Conservation (phyloP, 345 rosid species). For the Erysimum cheiranthoides region DNA sequence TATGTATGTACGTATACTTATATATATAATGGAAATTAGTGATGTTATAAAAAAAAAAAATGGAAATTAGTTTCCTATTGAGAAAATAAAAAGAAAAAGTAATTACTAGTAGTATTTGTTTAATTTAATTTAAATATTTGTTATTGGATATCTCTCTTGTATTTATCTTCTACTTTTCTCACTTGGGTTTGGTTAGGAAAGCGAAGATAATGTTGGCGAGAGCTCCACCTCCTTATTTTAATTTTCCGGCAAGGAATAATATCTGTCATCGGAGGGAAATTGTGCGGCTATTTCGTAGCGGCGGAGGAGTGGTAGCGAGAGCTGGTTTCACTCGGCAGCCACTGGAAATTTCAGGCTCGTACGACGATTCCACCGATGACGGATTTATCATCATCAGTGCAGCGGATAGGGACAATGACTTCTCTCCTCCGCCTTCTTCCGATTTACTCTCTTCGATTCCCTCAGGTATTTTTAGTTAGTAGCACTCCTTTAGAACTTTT, state of each 20-base stretch:
- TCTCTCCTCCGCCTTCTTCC: constrained; percentile 34
- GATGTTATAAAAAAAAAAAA: too few relatives aligned
- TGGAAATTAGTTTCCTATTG: too few relatives aligned
- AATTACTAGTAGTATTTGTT: too few relatives aligned
- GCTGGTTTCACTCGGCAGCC: constrained; percentile 48
- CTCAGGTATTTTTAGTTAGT: constrained; percentile 40
- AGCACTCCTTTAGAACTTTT: neutral
- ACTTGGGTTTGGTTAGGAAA: too few relatives aligned
- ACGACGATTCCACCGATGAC: constrained; percentile 55
- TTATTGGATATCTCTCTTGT: too few relatives aligned
- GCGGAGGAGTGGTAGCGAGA: constrained; percentile 37
- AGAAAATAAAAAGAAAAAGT: too few relatives aligned
- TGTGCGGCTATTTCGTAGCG: constrained; percentile 17
- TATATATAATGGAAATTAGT: too few relatives aligned
- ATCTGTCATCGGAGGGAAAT: constrained; percentile 9
- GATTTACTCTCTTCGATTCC: constrained; percentile 41
- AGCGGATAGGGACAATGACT: constrained; percentile 36
- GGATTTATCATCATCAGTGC: constrained; percentile 54
- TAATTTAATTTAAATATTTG: too few relatives aligned
- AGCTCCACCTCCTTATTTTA: constrained; percentile 44
- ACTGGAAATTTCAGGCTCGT: constrained; percentile 52
- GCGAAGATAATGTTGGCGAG: constrained; percentile 31
- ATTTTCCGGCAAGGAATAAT: constrained; percentile 29
- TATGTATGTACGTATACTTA: too few relatives aligned
- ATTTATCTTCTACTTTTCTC: too few relatives aligned